Percentiles rank a stretch among this genome's conserved stretches.
These are phyloP conservation scores for Grosmannia serpens DNA, from an alignment of 2,329 filamentous ascomycete species.

Conservation along the genomic window DNA sequence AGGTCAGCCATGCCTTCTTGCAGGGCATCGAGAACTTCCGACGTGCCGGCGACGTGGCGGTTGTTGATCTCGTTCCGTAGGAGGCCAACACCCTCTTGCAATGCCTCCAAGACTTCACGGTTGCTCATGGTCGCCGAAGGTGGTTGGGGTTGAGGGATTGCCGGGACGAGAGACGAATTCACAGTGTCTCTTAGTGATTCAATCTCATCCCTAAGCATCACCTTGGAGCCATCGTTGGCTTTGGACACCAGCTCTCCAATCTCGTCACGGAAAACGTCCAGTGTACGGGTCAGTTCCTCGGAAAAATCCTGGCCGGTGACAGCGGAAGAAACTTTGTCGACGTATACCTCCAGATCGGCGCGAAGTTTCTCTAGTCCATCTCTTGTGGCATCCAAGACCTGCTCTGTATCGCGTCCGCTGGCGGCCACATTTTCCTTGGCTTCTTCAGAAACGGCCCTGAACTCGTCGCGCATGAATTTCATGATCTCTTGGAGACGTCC, in stretches of 20 bases:
- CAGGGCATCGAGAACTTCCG: constrained; percentile 79
- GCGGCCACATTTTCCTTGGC: constrained; percentile 69
- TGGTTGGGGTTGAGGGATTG: constrained; percentile 28
- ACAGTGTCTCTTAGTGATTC: constrained; percentile 71
- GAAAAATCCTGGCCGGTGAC: constrained; percentile 69
- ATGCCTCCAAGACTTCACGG: constrained; percentile 58
- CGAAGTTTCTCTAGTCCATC: constrained; percentile 77
- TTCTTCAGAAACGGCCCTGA: constrained; percentile 48
- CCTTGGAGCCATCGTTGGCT: constrained; percentile 40
- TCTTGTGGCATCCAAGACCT: constrained; percentile 77
- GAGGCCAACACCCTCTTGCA: constrained; percentile 61
- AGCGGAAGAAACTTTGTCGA: constrained; percentile 58
- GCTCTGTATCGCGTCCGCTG: constrained; percentile 72
- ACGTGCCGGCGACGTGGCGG: constrained; percentile 55
- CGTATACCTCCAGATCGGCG: constrained; percentile 68
- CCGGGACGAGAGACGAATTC: constrained; percentile 55
- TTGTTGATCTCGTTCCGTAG: constrained; percentile 65
- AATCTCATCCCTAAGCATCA: constrained; percentile 70
- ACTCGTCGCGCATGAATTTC: constrained; percentile 46
- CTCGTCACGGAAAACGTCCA: constrained; percentile 57
- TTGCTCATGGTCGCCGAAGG: constrained; percentile 25
- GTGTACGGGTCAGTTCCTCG: constrained; percentile 50
- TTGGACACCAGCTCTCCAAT: constrained; percentile 49
- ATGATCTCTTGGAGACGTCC: constrained; percentile 54
- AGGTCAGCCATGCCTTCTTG: constrained; percentile 78